These are phyloP conservation scores for Ogataea naganishii DNA, from an alignment of 805 yeast genomes.

Conservation along the genomic window DNA sequence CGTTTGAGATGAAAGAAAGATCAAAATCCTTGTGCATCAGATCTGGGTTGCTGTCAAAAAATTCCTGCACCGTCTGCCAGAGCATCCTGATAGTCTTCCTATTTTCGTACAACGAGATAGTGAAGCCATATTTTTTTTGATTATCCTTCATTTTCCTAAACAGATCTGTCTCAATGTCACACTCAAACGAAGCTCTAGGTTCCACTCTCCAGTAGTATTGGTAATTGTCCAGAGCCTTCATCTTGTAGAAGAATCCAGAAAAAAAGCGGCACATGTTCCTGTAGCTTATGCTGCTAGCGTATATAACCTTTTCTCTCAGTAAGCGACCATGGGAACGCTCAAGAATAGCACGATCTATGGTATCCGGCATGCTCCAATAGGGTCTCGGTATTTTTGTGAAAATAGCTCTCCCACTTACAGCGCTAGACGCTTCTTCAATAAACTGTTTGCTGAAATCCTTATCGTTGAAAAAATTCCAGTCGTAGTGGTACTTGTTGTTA, in stretches of 20 bases:
- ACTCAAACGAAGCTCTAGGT: slow-evolving; percentile 38
- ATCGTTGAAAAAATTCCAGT: slow-evolving; percentile 39
- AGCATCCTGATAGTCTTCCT: slow-evolving; percentile 37
- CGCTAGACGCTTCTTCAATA: slow-evolving; percentile 18
- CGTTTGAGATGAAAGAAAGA: slow-evolving; percentile 36
- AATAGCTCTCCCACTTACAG: slow-evolving; percentile 31
- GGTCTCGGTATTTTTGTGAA: slow-evolving; percentile 35
- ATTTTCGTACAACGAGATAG: slow-evolving; percentile 41
- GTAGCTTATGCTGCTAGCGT: slow-evolving; percentile 54
- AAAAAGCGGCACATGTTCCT: slow-evolving; percentile 57
- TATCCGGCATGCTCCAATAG: slow-evolving; percentile 40
- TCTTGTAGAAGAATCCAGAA: slow-evolving; percentile 45
- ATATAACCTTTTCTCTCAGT: slow-evolving; percentile 29
- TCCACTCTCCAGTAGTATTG: slow-evolving; percentile 55
- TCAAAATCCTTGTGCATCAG: slow-evolving; percentile 29
- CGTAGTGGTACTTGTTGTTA: slow-evolving; percentile 29
- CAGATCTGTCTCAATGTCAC: slow-evolving; percentile 44
- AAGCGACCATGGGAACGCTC: slow-evolving; percentile 17
- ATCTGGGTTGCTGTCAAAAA: slow-evolving; percentile 30
- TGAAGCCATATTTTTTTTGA: slow-evolving; percentile 40
- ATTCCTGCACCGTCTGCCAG: slow-evolving; percentile 37
- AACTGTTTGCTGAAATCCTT: slow-evolving; percentile 33
- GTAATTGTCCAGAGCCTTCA: slow-evolving; percentile 33
- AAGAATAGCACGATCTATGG: slow-evolving; percentile 29
- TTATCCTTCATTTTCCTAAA: slow-evolving; percentile 40